These are phyloP conservation scores for Hirsutella rhossiliensis DNA, from an alignment of 2,329 filamentous ascomycete genomes.

Conservation along the genomic window DNA sequence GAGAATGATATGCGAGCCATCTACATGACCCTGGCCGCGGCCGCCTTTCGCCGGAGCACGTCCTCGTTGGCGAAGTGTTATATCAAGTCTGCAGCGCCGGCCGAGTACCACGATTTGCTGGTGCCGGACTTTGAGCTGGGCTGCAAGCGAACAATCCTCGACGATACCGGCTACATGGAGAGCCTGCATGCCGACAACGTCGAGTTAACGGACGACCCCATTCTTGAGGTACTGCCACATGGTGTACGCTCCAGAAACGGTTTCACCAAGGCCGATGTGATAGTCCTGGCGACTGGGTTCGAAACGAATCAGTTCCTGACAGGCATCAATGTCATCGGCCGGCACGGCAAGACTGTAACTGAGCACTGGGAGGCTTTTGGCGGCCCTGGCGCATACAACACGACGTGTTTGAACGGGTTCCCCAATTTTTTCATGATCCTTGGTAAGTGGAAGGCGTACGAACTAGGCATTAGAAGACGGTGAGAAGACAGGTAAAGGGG, in stretches of 20 bases:
- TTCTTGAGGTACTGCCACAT: slow-evolving; percentile 32
- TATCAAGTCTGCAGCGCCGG: slow-evolving; percentile 33
- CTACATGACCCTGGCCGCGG: slow-evolving; percentile 21
- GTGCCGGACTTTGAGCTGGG: slow-evolving; percentile 51
- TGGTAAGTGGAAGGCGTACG: slow-evolving; percentile 18
- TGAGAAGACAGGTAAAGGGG: too few relatives aligned
- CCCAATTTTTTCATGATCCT: slow-evolving; percentile 55
- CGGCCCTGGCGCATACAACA: slow-evolving; percentile 51
- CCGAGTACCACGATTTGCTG: slow-evolving; percentile 48
- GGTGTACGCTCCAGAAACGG: slow-evolving; percentile 23
- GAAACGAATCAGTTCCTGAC: slow-evolving; percentile 41
- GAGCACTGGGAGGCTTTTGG: slow-evolving; percentile 46
- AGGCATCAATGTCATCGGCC: slow-evolving; percentile 39
- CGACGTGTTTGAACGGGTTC: slow-evolving; percentile 44
- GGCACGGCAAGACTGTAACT: slow-evolving; percentile 33
- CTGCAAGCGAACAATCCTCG: slow-evolving; percentile 51
- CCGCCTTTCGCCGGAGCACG: slow-evolving; percentile 22
- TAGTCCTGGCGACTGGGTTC: slow-evolving; percentile 51
- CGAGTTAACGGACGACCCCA: slow-evolving; percentile 31
- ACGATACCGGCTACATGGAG: slow-evolving; percentile 38
- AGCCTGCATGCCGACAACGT: slow-evolving; percentile 37
- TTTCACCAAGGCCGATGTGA: slow-evolving; percentile 40
- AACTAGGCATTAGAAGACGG: too few relatives aligned
- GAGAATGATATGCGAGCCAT: slow-evolving; percentile 25
- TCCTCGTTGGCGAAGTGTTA: slow-evolving; percentile 23